These are phyloP conservation scores for Teunomyces panamensis DNA, from an alignment of 805 yeast genomes.

Conservation along the genomic window DNA sequence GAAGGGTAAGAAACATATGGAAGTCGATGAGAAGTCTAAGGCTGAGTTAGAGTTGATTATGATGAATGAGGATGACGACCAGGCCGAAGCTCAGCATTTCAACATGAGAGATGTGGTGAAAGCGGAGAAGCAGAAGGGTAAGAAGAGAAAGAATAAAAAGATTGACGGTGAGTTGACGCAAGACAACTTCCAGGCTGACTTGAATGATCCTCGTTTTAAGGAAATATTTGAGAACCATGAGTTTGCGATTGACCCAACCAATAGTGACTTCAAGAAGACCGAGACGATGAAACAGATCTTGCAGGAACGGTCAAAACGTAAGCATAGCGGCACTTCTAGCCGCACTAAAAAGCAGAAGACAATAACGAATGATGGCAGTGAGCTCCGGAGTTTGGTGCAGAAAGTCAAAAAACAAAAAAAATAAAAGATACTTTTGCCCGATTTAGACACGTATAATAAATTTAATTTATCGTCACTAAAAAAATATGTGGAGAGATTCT, in stretches of 20 bases:
- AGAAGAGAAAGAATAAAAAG: slow-evolving; percentile 48
- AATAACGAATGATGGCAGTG: slow-evolving; percentile 8
- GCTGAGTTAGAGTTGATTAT: slow-evolving; percentile 77
- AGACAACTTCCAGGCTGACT: slow-evolving; percentile 61
- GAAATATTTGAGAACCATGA: slow-evolving; percentile 83
- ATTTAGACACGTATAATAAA: not conserved
- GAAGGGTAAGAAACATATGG: not conserved
- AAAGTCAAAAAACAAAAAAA: slow-evolving; percentile 46
- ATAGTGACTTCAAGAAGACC: slow-evolving; percentile 86
- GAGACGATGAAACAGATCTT: slow-evolving; percentile 80
- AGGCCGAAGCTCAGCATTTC: slow-evolving; percentile 58
- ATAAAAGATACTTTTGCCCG: not conserved
- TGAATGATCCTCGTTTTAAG: slow-evolving; percentile 80
- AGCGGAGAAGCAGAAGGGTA: slow-evolving; percentile 63
- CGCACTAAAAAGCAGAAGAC: slow-evolving; percentile 13
- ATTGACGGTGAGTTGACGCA: slow-evolving; percentile 48
- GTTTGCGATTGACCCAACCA: slow-evolving; percentile 91
- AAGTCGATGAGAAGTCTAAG: slow-evolving; percentile 23
- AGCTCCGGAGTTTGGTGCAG: slow-evolving; percentile 39
- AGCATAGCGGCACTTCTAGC: slow-evolving; percentile 10
- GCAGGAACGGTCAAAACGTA: slow-evolving; percentile 66
- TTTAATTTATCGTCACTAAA: not conserved
- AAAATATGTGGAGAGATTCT: not conserved
- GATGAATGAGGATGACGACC: slow-evolving; percentile 50
- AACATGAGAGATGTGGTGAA: slow-evolving; percentile 73